These are phyloP conservation scores for Peltaster fructicola DNA, from an alignment of 2,329 filamentous ascomycete species.

Conservation along the genomic window DNA sequence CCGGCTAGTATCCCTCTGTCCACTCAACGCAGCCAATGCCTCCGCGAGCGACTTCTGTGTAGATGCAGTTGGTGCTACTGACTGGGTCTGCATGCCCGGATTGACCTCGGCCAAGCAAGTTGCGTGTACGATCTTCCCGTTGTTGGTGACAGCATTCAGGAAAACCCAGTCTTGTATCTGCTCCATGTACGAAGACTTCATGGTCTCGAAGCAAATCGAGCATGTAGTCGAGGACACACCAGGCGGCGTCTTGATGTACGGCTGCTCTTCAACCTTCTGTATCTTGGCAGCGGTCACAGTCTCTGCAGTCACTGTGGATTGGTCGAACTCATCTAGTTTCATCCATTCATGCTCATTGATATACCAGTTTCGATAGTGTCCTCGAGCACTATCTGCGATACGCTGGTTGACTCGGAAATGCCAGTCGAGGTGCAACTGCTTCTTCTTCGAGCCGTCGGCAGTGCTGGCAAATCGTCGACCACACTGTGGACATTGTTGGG, in stretches of 20 bases:
- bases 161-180: constrained; percentile 94
- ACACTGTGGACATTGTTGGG: constrained; percentile 80
- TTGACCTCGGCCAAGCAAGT: constrained; percentile 75
- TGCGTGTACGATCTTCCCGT: constrained; percentile 69
- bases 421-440: constrained; percentile 91
- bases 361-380: constrained; percentile 78
- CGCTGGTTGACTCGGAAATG: constrained; percentile 89
- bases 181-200: constrained; percentile 81
- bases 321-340: constrained; percentile 62
- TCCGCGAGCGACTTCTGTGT: constrained; percentile 14
- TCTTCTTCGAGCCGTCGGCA: constrained; percentile 63
- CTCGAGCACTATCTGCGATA: constrained; percentile 70
- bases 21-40: constrained; percentile 8
- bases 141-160: constrained; percentile 70
- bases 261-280: constrained; percentile 41
- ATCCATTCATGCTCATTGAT: constrained; percentile 90
- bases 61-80: too few species aligned
- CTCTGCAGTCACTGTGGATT: constrained; percentile 29
- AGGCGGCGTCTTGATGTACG: constrained; percentile 71
- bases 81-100: constrained; percentile 1
- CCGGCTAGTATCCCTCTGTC: constrained; percentile 15
- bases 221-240: constrained; percentile 60
- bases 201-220: constrained; percentile 89
- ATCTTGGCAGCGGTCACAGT: constrained; percentile 22
- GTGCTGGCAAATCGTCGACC: constrained; percentile 70